Conservation (phyloP, 495 filamentous ascomycete genomes). For the Podospora pseudoanserina region DNA sequence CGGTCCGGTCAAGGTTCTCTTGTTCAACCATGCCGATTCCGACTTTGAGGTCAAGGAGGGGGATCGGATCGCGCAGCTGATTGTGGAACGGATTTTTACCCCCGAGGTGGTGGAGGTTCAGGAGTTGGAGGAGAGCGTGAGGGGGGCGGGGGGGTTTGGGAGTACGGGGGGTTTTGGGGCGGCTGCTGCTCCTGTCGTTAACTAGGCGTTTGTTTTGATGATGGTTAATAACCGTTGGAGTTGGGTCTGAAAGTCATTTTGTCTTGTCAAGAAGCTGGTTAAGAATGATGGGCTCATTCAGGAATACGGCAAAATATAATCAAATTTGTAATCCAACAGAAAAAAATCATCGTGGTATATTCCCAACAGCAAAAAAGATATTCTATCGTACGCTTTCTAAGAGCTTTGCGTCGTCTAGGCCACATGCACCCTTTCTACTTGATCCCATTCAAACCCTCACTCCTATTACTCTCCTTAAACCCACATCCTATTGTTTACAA, state of each 20-base stretch:
- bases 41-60: constrained; percentile 82
- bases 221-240: no score
- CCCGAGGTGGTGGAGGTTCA: constrained; percentile 85
- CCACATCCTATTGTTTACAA: constrained; percentile 27
- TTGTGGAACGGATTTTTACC: constrained; percentile 89
- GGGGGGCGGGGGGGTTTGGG: constrained; percentile 89
- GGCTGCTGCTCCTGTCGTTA: not conserved
- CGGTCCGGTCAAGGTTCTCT: constrained; percentile 85
- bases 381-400: constrained; percentile 38
- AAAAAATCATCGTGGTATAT: constrained; percentile 39
- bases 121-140: constrained; percentile 82
- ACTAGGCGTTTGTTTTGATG: no score
- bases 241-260: no score
- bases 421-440: constrained; percentile 47
- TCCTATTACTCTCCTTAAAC: no score
- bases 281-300: no score
- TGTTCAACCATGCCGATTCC: constrained; percentile 84
- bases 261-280: no score
- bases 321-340: not conserved
- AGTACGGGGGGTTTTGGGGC: constrained; percentile 64
- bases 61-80: constrained; percentile 87
- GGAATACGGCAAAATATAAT: not conserved
- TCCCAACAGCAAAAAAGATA: constrained; percentile 59
- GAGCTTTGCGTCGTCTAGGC: no score
- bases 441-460: constrained; percentile 7